Percentiles rank a stretch among this genome's conserved stretches.
Evolutionary conservation across 2,329 filamentous ascomycete genomes (phyloP).

Genomic region (Septoria linicola): DNA sequence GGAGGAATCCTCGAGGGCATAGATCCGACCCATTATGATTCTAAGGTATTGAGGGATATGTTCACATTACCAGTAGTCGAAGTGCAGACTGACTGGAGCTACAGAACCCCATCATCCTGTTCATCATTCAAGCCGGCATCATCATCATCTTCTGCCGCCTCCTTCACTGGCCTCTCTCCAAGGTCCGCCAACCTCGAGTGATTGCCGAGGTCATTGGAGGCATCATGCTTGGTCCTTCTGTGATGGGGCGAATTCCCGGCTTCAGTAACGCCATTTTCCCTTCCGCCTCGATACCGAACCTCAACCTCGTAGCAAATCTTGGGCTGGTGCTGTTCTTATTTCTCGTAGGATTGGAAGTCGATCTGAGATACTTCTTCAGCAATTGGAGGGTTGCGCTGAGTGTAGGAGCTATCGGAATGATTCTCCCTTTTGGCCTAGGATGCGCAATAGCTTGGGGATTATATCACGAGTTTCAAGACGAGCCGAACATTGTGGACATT

Average conservation of each 20-base stretch:
- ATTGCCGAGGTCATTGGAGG: constrained; percentile 85
- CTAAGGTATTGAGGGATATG: constrained; percentile 44
- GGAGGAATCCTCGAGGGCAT: constrained; percentile 70
- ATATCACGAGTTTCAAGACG: constrained; percentile 68
- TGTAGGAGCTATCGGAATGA: constrained; percentile 77
- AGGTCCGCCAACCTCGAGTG: constrained; percentile 75
- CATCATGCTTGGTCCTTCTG: constrained; percentile 79
- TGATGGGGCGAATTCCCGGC: constrained; percentile 80
- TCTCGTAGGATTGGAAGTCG: constrained; percentile 82
- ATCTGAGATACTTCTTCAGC: constrained; percentile 70
- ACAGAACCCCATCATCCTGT: constrained; percentile 67
- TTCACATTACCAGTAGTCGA: not conserved
- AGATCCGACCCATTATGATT: constrained; percentile 67
- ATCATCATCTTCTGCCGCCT: constrained; percentile 74
- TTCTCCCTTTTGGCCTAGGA: constrained; percentile 78
- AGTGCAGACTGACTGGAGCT: not conserved
- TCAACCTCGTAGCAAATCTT: constrained; percentile 77
- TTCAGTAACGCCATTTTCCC: constrained; percentile 79
- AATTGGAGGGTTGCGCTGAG: constrained; percentile 80
- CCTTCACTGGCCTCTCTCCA: constrained; percentile 73
- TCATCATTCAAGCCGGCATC: constrained; percentile 72
- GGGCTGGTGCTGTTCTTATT: constrained; percentile 84
- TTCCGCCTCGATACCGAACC: constrained; percentile 66
- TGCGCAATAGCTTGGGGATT: constrained; percentile 78
- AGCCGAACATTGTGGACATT: constrained; percentile 57